Conservation (phyloP, 1,284 basidiomycete genomes). For the Athelia sp. region DNA sequence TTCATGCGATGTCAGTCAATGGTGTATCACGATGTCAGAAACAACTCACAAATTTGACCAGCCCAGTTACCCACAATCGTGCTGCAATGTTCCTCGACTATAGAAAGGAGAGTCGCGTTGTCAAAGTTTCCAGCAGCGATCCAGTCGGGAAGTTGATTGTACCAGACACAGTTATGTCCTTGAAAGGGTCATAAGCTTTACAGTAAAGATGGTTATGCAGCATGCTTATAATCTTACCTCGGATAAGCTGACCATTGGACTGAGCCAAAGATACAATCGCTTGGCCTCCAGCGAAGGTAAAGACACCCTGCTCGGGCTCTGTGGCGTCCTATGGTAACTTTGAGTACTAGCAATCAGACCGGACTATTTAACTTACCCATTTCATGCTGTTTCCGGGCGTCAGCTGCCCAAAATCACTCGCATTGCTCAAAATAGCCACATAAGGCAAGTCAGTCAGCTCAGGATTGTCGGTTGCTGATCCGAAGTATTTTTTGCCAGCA, state of each 20-base stretch:
- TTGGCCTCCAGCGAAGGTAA: conserved; percentile 43
- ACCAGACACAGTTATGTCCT: conserved; percentile 51
- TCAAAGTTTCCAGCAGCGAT: conserved; percentile 38
- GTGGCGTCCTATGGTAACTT: conserved; percentile 38
- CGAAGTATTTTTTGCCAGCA: conserved; percentile 53
- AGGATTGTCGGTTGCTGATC: conserved; percentile 53
- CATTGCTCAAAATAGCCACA: conserved; percentile 34
- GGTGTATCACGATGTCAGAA: background rate
- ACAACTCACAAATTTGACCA: conserved; percentile 39
- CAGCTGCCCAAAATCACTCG: conserved; percentile 41
- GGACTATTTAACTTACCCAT: conserved; percentile 43
- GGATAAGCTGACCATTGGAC: conserved; percentile 34
- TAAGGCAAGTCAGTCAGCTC: conserved; percentile 45
- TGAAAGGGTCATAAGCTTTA: conserved; percentile 1
- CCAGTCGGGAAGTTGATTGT: conserved; percentile 50
- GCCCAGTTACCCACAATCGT: conserved; percentile 45
- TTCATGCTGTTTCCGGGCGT: conserved; percentile 55
- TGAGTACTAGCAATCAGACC: no score
- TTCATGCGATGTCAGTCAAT: conserved; percentile 2
- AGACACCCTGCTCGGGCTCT: conserved; percentile 42
- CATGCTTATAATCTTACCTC: conserved; percentile 22
- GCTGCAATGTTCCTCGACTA: conserved; percentile 41
- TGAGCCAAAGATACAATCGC: conserved; percentile 41
- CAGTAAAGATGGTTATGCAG: background rate
- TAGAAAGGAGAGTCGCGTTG: conserved; percentile 34